Percentiles rank a stretch among this genome's conserved stretches.
Evolutionary conservation across 1,284 basidiomycete species (phyloP).

Genomic region (Ceratobasidium sp.): DNA sequence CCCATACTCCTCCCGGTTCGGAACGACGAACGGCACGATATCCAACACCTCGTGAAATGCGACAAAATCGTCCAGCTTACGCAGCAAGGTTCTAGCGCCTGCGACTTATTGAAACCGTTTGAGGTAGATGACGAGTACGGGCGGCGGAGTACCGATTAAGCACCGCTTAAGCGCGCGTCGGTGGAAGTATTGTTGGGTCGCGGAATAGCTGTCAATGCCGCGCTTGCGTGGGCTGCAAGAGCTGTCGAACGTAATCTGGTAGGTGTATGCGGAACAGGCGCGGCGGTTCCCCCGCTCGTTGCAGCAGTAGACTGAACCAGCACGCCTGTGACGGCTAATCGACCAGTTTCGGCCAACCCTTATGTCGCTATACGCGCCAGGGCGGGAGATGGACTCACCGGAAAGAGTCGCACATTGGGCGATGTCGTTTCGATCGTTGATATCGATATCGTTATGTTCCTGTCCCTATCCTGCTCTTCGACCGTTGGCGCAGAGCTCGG

Average conservation of each 20-base stretch:
- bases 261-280: constrained; percentile 32
- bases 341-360: background rate
- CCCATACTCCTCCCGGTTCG: constrained; percentile 76
- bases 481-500: constrained; percentile 34
- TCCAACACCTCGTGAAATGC: constrained; percentile 89
- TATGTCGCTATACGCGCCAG: background rate
- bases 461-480: constrained; percentile 22
- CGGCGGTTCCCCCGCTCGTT: background rate
- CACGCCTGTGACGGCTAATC: background rate
- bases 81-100: constrained; percentile 67
- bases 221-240: constrained; percentile 23
- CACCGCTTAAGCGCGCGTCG: constrained; percentile 93
- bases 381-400: constrained; percentile 6
- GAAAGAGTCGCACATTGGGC: constrained; percentile 22
- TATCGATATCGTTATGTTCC: background rate
- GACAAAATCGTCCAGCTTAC: constrained; percentile 88
- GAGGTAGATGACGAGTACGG: constrained; percentile 89
- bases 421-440: constrained; percentile 39
- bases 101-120: constrained; percentile 88
- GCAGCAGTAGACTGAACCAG: background rate
- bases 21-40: constrained; percentile 85
- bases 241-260: constrained; percentile 43
- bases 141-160: constrained; percentile 86
- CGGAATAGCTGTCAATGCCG: constrained; percentile 46
- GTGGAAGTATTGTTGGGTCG: constrained; percentile 73